Base-by-base conservation (phyloP, 345 rosid genomes). In the Orychophragmus violaceus region DNA sequence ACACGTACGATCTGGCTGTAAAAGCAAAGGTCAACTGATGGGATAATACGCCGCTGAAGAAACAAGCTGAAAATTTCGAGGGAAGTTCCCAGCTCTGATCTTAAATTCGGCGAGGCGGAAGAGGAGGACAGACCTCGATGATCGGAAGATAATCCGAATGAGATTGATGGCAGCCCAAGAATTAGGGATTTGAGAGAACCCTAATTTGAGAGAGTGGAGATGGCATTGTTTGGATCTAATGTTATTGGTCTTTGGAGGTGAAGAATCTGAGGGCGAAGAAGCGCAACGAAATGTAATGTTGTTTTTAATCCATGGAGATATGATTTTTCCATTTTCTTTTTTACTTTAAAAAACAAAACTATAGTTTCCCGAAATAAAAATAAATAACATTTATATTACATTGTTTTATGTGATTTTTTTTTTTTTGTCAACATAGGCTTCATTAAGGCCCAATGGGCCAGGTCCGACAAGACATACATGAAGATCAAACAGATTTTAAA, bases 141-240 rank as follows among this genome's bases (percentile, higher is more conserved):
- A 50, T 13, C 10, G 11, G 57, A 80, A 73, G n/a, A n/a, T n/a
- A n/a, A 14, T 16, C 46, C 4, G 16, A 16, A 41, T 8, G 46
- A 16, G 46, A 39, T 39, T 39, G 42, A 13, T 39, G 45, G 45
- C 8, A 37, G 44, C 8, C n/a, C 7, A 17, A 5, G 18, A 41
- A 41, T 41, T 41, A 41, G 46, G 46, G 46, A 39, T 39, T 39
- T n/a, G 18, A 39, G 44, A n/a, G 18, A 41, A 41, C 78, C 83
- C 81, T 78, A 70, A 65, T 66, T 66, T 11, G 58, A 59, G 54
- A 70, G 33, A 52, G 74, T 67, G 74, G 76, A 70, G 44, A 66
- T 68, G 81, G 67, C 79, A 78, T 75, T 78, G 74, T 66, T 65
- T 68, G 83, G 83, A 83, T 82, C 87, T 50, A 21, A 42, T 12